A percentile compares a stretch with the other conserved stretches of the same genome.
Conservation (phyloP, 768 basidiomycete species). For the Psilocybe sp. region DNA sequence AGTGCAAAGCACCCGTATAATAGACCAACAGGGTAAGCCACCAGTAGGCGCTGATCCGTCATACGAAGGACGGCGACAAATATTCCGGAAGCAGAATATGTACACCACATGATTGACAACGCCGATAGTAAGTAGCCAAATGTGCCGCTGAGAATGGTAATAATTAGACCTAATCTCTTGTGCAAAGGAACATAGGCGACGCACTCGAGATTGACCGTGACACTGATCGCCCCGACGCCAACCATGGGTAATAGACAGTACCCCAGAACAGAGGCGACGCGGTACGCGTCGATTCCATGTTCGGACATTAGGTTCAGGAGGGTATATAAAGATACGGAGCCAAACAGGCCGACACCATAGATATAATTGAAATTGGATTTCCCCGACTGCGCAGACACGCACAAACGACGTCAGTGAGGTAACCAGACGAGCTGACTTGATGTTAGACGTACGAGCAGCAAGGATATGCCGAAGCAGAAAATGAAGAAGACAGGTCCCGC, state of each 20-base stretch:
- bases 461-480: conserved; percentile 90
- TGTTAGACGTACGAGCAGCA: conserved; percentile 74
- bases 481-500: conserved; percentile 95
- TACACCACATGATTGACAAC: conserved; percentile 92
- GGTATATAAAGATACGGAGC: conserved; percentile 87
- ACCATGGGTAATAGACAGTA: conserved; percentile 98
- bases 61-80: conserved; percentile 94
- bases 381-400: conserved; percentile 65
- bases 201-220: conserved; percentile 85
- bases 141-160: conserved; percentile 52
- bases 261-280: conserved; percentile 91
- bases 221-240: conserved; percentile 84
- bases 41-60: conserved; percentile 91
- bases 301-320: conserved; percentile 97
- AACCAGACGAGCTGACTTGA: not conserved
- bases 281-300: conserved; percentile 91
- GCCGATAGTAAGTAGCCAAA: conserved; percentile 83
- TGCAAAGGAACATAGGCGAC: conserved; percentile 28
- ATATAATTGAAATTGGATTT: conserved; percentile 99
- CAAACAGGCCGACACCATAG: conserved; percentile 96
- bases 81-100: conserved; percentile 92
- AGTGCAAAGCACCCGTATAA: conserved; percentile 94
- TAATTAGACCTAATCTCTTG: conserved; percentile 4
- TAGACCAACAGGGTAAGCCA: conserved; percentile 94
- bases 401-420: conserved; percentile 5